phyloP scores from a whole-genome alignment of 1,284 basidiomycete genomes.

The Termitomyces sp. region DNA sequence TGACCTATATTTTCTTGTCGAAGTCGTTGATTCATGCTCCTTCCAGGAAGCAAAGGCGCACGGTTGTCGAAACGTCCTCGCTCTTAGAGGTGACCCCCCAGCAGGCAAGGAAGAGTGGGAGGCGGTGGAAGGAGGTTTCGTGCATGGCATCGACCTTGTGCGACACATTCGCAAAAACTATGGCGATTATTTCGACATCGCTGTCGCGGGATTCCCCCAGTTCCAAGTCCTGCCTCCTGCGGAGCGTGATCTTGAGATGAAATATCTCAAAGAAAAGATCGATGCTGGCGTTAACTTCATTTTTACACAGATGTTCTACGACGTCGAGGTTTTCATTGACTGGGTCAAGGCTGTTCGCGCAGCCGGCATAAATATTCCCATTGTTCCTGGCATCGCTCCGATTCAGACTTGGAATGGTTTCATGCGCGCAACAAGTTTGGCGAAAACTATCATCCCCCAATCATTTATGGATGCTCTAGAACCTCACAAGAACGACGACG shows the following conservation, averaged over 20 bases:
- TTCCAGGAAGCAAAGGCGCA: conserved; percentile 82
- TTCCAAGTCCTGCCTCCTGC: conserved; percentile 57
- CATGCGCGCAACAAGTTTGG: conserved; percentile 85
- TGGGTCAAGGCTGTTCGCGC: conserved; percentile 84
- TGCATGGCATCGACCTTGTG: conserved; percentile 88
- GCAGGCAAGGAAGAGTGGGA: conserved; percentile 87
- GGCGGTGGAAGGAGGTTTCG: conserved; percentile 83
- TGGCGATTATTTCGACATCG: conserved; percentile 91
- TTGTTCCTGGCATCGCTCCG: conserved; percentile 94
- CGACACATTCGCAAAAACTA: conserved; percentile 78
- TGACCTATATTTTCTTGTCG: background rate
- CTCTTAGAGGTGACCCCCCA: conserved; percentile 91
- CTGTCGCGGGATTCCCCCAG: conserved; percentile 89
- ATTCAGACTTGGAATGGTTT: conserved; percentile 99
- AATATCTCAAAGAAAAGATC: conserved; percentile 83
- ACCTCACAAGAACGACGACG: conserved; percentile 88
- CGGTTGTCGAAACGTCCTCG: conserved; percentile 94
- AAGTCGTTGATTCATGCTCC: conserved; percentile 4
- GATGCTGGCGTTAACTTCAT: conserved; percentile 87
- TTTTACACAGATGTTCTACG: conserved; percentile 97
- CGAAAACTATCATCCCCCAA: conserved; percentile 82
- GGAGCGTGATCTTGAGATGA: conserved; percentile 81
- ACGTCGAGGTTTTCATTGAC: conserved; percentile 76
- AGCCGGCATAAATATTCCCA: conserved; percentile 88
- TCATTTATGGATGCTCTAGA: conserved; percentile 78